Base-by-base conservation (phyloP, 2,329 filamentous ascomycete species). In the Beauveria caledonica region DNA sequence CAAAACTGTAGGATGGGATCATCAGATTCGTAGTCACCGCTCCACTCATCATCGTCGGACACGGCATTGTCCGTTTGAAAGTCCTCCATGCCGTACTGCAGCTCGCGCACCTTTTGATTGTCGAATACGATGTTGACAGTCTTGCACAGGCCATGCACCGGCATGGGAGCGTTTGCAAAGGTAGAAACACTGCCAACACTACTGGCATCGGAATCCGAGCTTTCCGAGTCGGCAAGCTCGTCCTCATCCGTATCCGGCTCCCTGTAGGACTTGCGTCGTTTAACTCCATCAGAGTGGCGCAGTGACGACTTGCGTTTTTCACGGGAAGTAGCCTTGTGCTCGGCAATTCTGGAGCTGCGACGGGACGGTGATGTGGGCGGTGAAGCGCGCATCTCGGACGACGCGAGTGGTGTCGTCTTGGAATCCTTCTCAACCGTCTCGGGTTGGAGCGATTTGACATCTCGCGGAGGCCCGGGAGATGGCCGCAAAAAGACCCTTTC, bases 51-150 rank as follows among this genome's bases (percentile, higher is more conserved):
- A 72, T 83, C 81, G 3, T 76, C 77, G 42, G 83, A 79, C 40
- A 83, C 80, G 60, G 82, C 79, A 3, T 78, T 78, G 3, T 77
- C 73, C 72, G 88, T 72, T 15, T 89, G 71, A 66, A 93, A 92
- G 69, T 93, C 88, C 1, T 81, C 83, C 77, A 91, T 89, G 23
- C 80, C 80, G 64, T 81, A 89, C 63, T 87, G 85, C 25, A 81
- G 75, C 73, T 91, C 89, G 2, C 80, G 79, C 5, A 86, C 85
- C 62, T 90, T 86, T 68, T 89, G 82, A 69, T 92, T 92, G 71
- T 92, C 89, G 65, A 92, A 86, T 49, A 84, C 77, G 48, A 92
- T 80, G 62, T 88, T 82, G 19, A 92, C 88, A 6, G 85, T 78
- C 45, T 86, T 80, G 67, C 89, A 93, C 64, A 87, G 78, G 1